A percentile compares a stretch with the other conserved stretches of the same genome.
These are phyloP conservation scores for Aspergillus brasiliensis DNA, from an alignment of 2,329 filamentous ascomycete species.

Conservation along the genomic window DNA sequence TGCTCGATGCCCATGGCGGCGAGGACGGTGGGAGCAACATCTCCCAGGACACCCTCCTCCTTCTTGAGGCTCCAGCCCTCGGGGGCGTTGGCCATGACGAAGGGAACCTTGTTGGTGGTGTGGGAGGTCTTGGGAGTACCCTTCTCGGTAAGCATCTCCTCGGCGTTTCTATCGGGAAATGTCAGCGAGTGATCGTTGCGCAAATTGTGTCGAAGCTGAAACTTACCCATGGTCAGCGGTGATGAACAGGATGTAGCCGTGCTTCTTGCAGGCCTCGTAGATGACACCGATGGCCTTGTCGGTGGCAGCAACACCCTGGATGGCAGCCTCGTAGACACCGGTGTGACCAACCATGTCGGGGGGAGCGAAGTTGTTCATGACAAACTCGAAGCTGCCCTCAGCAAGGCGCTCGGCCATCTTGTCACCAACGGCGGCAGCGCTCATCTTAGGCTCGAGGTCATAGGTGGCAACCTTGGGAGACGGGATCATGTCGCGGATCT, in stretches of 20 bases:
- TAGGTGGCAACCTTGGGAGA: constrained; percentile 96
- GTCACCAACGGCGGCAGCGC: constrained; percentile 82
- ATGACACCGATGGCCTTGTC: constrained; percentile 93
- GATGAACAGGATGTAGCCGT: constrained; percentile 91
- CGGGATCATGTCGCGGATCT: constrained; percentile 89
- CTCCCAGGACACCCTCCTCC: constrained; percentile 85
- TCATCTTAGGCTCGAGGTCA: constrained; percentile 94
- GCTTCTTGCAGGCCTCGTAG: constrained; percentile 89
- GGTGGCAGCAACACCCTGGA: constrained; percentile 80
- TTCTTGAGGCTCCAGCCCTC: constrained; percentile 84
- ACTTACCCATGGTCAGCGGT: constrained; percentile 87
- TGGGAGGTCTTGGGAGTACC: constrained; percentile 97
- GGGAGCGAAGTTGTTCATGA: constrained; percentile 99
- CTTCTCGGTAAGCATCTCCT: constrained; percentile 97
- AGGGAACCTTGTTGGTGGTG: constrained; percentile 96
- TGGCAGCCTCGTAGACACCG: constrained; percentile 91
- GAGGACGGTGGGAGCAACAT: constrained; percentile 93
- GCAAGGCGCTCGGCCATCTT: constrained; percentile 85
- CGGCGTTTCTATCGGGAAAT: constrained; percentile 67
- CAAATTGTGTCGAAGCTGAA: neutral
- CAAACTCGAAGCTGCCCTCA: constrained; percentile 86
- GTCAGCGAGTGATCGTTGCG: constrained; percentile 22
- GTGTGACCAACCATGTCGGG: constrained; percentile 99
- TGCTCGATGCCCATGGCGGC: constrained; percentile 87
- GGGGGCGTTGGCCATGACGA: constrained; percentile 97